Conservation (phyloP, 139 green algal genomes). For the Chlorokybus atmophyticus region DNA sequence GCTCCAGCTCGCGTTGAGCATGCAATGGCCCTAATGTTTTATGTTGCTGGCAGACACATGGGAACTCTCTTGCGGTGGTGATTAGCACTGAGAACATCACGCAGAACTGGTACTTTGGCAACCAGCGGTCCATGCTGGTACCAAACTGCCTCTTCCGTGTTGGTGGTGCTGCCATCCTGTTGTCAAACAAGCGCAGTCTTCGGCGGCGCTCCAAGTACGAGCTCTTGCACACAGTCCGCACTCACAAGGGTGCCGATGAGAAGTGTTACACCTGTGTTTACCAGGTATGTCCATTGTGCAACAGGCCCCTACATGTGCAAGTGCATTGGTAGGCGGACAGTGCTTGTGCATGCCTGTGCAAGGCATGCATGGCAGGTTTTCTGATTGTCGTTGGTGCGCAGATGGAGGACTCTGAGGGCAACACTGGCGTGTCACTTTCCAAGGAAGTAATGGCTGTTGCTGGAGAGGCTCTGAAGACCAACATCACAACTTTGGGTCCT, state of each 20-base stretch:
- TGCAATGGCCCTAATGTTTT: no score
- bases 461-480: slow-evolving; percentile 69
- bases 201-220: slow-evolving; percentile 65
- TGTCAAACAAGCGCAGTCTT: slow-evolving; percentile 68
- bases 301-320: no score
- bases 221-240: slow-evolving; percentile 67
- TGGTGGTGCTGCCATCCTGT: slow-evolving; percentile 76
- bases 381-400: no score
- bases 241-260: slow-evolving; percentile 80
- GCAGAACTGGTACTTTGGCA: slow-evolving; percentile 90
- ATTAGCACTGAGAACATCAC: slow-evolving; percentile 97
- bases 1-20: no score
- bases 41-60: slow-evolving; percentile 12
- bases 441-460: slow-evolving; percentile 89
- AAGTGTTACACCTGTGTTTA: slow-evolving; percentile 73
- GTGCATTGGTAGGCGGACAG: no score
- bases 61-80: slow-evolving; percentile 51
- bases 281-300: no score
- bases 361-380: no score
- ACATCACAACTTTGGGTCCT: slow-evolving; percentile 92
- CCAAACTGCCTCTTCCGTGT: slow-evolving; percentile 95
- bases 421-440: slow-evolving; percentile 57
- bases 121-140: slow-evolving; percentile 85
- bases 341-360: no score
- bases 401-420: slow-evolving; percentile 26